Evolutionary conservation across 2,329 filamentous ascomycete genomes (phyloP), one percentile per base, ranked within the genome.

Genomic region (Harringtonia lauricola): DNA sequence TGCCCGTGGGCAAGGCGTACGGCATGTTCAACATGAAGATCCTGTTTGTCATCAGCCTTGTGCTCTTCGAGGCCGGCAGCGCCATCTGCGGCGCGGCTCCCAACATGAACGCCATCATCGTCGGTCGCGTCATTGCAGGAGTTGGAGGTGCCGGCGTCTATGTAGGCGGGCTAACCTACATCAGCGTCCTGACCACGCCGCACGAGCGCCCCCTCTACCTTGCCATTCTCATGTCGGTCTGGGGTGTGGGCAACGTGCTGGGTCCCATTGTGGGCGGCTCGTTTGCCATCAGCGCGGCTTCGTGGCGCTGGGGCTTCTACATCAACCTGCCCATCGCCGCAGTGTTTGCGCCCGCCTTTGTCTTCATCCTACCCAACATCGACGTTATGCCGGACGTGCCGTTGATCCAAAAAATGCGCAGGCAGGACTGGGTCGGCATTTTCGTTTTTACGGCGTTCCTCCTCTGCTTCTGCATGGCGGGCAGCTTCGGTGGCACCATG

Each of bases 401-500:
- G 3, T 2, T 28, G 44, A 28, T 24, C 39, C 1, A 52, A 51
- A 14, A 4, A 39, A 61, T n/a, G 43, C 42, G 12, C 51, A 7
- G 54, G 26, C 46, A 59, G 26, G 62, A 64, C 47, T 58, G 52
- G 45, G 21, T 60, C 4, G 60, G 61, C 28, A 51, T 52, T 26
- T 3, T 54, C 3, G 50, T 63, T 1, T 56, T 61, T 46, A 51
- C 54, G 22, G 49, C 47, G 6, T 49, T 51, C 2, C 64, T 67
- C 22, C 52, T 64, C 2, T 58, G 64, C 2, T 55, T 71, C 22
- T 57, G 69, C 26, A 62, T 76, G 46, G 68, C 62, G 1, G 60
- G 76, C 39, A 64, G 62, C 12, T 74, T 75, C 39, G 72, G 67
- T 8, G 76, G 74, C 1, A 55, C 62, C 1, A 51, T 64, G 2